A percentile compares a stretch with the other conserved stretches of the same genome.
Conservation (phyloP, 139 green algal genomes). For the Chlorella sorokiniana region DNA sequence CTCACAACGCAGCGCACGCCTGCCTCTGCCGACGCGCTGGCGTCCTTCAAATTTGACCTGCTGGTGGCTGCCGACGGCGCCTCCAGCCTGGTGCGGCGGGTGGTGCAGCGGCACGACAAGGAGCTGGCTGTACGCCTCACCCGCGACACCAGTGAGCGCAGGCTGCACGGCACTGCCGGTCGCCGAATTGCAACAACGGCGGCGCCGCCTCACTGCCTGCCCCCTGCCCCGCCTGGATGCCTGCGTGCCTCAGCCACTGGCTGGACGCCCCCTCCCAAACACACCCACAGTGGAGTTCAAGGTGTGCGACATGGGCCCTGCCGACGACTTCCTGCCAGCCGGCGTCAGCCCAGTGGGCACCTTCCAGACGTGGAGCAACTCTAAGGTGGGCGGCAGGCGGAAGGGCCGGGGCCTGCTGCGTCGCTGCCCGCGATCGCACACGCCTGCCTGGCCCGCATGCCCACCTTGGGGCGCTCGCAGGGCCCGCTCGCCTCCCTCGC, state of each 20-base stretch:
- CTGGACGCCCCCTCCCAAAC: no score
- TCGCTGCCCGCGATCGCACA: no score
- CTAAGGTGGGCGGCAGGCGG: conserved; percentile 6
- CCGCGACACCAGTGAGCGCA: not conserved
- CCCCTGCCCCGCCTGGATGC: no score
- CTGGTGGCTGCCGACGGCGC: conserved; percentile 61
- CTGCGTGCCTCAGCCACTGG: no score
- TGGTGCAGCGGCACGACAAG: conserved; percentile 8
- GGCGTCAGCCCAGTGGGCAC: conserved; percentile 58
- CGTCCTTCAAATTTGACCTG: conserved; percentile 38
- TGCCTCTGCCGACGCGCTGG: not conserved
- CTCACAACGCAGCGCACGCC: conserved; percentile 4
- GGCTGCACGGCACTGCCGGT: not conserved
- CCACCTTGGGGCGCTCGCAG: no score
- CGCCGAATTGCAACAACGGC: no score
- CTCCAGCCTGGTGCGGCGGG: conserved; percentile 38
- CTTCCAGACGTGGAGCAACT: conserved; percentile 48
- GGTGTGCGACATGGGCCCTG: not conserved
- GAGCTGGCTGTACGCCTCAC: not conserved
- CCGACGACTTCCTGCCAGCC: conserved; percentile 58
- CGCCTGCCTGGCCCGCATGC: no score
- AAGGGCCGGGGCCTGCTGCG: no score
- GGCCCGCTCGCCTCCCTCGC: no score
- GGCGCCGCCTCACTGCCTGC: no score
- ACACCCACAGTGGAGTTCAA: conserved; percentile 30